phyloP scores from a whole-genome alignment of 495 filamentous ascomycete genomes.

The Aspergillus bertholletiae region DNA sequence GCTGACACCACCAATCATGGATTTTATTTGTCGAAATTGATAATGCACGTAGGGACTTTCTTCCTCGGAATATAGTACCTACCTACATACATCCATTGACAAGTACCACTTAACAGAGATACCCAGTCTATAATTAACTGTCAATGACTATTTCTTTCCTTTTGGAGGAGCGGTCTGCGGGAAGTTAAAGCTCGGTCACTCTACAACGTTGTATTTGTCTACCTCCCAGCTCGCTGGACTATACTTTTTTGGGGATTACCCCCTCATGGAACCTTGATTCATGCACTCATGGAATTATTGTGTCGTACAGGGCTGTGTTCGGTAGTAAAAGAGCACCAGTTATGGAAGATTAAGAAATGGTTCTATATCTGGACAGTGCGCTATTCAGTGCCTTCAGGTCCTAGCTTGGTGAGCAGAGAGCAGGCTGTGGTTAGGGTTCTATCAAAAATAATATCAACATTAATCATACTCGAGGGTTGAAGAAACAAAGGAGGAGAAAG shows the following conservation, averaged over 20 bases:
- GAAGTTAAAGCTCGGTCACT: not conserved
- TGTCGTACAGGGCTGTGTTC: not conserved
- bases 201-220: not conserved
- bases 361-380: not conserved
- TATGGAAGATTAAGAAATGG: not conserved
- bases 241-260: not conserved
- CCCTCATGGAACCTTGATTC: not conserved
- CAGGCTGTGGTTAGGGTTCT: too few relatives aligned
- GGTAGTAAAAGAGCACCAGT: not conserved
- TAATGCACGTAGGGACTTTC: not conserved
- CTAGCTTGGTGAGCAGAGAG: not conserved
- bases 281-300: not conserved
- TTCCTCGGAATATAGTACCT: not conserved
- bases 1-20: not conserved
- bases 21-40: not conserved
- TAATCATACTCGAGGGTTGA: too few relatives aligned
- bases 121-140: not conserved
- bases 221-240: not conserved
- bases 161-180: slow-evolving; percentile 19
- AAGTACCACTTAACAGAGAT: not conserved
- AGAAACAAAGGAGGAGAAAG: too few relatives aligned
- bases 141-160: not conserved
- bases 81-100: too few relatives aligned
- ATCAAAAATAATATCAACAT: not conserved
- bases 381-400: not conserved